A percentile compares a stretch with the other conserved stretches of the same genome.
Evolutionary conservation across 305 asterid genomes (phyloP).

Genomic region (Caryopteris hybrid): DNA sequence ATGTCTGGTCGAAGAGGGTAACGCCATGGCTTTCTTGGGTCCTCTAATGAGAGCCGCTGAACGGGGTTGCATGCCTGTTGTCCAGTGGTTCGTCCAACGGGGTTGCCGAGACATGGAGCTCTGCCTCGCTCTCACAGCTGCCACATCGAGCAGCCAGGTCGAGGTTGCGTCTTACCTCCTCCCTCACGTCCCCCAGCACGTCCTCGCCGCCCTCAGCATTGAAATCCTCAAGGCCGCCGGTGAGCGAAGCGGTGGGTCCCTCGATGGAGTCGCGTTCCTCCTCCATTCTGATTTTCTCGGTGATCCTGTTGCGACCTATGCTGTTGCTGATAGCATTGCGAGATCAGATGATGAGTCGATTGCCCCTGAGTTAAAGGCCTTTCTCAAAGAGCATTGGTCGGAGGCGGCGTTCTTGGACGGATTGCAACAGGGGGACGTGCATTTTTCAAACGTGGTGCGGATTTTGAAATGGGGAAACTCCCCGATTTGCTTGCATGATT

Average conservation of each 20-base stretch:
- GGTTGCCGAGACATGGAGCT: conserved; percentile 97
- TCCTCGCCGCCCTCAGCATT: conserved; percentile 84
- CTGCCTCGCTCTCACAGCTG: conserved; percentile 90
- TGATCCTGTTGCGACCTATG: conserved; percentile 75
- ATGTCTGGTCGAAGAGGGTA: conserved; percentile 92
- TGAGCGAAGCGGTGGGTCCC: conserved; percentile 84
- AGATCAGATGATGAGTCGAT: conserved; percentile 67
- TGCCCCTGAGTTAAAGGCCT: conserved; percentile 59
- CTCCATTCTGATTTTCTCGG: conserved; percentile 71
- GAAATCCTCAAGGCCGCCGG: conserved; percentile 97
- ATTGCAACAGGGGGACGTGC: conserved; percentile 50
- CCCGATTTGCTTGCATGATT: conserved; percentile 61
- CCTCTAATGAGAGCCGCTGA: conserved; percentile 97
- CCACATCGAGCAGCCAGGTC: conserved; percentile 89
- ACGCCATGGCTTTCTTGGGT: conserved; percentile 94
- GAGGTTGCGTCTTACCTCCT: conserved; percentile 73
- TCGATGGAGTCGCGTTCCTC: conserved; percentile 85
- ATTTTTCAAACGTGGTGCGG: conserved; percentile 53
- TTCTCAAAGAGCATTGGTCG: conserved; percentile 77
- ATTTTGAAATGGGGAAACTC: conserved; percentile 65
- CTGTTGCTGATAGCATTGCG: conserved; percentile 86
- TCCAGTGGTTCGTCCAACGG: conserved; percentile 79
- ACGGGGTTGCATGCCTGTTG: conserved; percentile 87
- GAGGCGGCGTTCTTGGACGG: conserved; percentile 73
- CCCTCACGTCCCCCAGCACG: conserved; percentile 88